Evolutionary conservation across 2,329 filamentous ascomycete genomes (phyloP).

Genomic region (Hyphodiscus sp.): DNA sequence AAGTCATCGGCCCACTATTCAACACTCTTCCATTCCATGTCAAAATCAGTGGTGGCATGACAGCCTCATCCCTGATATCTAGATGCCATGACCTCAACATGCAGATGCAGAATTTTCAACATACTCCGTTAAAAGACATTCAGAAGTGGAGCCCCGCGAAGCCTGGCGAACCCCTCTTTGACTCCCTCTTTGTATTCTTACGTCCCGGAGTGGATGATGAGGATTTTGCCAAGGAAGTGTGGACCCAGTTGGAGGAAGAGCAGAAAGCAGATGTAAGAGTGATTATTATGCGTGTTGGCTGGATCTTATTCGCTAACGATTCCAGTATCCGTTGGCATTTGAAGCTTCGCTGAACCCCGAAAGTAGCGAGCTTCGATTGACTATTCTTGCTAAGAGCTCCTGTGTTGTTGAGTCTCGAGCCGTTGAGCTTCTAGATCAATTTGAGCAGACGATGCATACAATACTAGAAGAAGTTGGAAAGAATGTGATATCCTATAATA

Average conservation of each 20-base stretch:
- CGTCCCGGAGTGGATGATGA: slow-evolving; percentile 33
- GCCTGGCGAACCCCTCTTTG: slow-evolving; percentile 57
- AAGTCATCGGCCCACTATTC: slow-evolving; percentile 76
- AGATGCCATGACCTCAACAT: slow-evolving; percentile 67
- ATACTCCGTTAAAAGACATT: slow-evolving; percentile 71
- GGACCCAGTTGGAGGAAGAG: slow-evolving; percentile 46
- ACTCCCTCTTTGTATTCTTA: slow-evolving; percentile 79
- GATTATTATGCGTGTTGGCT: neutral
- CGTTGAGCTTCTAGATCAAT: slow-evolving; percentile 35
- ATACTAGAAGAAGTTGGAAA: slow-evolving; percentile 14
- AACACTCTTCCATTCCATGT: slow-evolving; percentile 76
- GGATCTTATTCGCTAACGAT: slow-evolving; percentile 11
- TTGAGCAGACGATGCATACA: slow-evolving; percentile 28
- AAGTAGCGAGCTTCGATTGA: slow-evolving; percentile 43
- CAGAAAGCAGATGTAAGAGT: slow-evolving; percentile 33
- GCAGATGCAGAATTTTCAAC: slow-evolving; percentile 63
- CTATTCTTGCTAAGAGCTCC: slow-evolving; percentile 51
- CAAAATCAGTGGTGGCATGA: slow-evolving; percentile 36
- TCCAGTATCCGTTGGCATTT: slow-evolving; percentile 57
- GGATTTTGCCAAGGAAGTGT: slow-evolving; percentile 36
- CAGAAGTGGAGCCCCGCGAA: slow-evolving; percentile 65
- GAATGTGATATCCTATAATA: slow-evolving; percentile 4
- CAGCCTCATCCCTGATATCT: slow-evolving; percentile 54
- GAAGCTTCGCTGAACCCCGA: slow-evolving; percentile 55
- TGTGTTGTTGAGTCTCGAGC: slow-evolving; percentile 33